Evolutionary conservation across 306 rosid species (phyloP), one percentile per base, ranked within the genome.

Genomic region (Vigna unguiculata): DNA sequence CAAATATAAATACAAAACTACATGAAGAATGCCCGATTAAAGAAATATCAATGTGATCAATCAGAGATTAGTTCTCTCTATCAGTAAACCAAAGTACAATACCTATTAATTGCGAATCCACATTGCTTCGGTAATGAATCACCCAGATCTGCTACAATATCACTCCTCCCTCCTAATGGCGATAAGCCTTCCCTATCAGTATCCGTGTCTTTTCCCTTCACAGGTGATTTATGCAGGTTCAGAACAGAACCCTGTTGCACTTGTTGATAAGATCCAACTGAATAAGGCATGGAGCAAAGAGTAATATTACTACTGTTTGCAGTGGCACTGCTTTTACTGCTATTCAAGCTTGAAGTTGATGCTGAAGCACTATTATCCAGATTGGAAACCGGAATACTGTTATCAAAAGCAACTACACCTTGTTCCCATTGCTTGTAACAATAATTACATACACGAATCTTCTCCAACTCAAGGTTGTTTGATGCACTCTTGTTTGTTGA

Each of bases 381-480:
- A 85, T 80, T 81, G 74, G 97, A 69, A 58, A 48, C 72, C 64
- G 79, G 87, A 58, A 54, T 73, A 82, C 82, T 75, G 67, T 81
- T 86, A 46, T 86, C 86, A 65, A 59, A 20, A 60, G 88, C 19
- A 77, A 79, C 82, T 75, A 68, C 7, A 20, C 91, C 89, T 83
- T 86, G 82, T 85, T 85, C 90, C 90, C 88, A 90, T 80, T 91
- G 93, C 87, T 87, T 90, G 91, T 80, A 92, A 83, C 99, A 96
- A 76, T 74, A 96, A 82, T 92, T 91, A 82, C 99, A 96, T 12
- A 87, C 97, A 47, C 98, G 95, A 81, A 96, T 83, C 88, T 77
- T 92, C 60, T 92, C 98, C 77, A 64, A 49, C 76, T 92, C 97
- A 34, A 34, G 9, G 9, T 34, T 34, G 40, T 34, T 34, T 7